These are phyloP conservation scores for Fennellomyces sp. DNA, from an alignment of 371 early-diverging fungal species.

Conservation along the genomic window DNA sequence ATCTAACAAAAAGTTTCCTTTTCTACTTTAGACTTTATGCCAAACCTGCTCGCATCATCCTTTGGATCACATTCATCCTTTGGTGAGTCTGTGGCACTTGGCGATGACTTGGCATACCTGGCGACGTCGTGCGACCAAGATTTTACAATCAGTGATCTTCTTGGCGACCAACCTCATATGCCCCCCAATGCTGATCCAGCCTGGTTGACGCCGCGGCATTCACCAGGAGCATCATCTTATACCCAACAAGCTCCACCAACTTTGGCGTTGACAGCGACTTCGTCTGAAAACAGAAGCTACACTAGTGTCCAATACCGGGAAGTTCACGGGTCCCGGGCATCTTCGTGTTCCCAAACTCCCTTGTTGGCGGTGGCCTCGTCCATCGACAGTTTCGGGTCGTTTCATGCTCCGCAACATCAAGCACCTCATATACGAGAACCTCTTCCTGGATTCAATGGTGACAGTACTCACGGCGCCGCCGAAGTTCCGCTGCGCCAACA, in stretches of 20 bases:
- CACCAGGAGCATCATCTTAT: neutral
- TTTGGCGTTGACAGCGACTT: neutral
- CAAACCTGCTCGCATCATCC: neutral
- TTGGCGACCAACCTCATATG: neutral
- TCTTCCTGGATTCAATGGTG: neutral
- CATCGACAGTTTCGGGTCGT: conserved; percentile 2
- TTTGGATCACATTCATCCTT: neutral
- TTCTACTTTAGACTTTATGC: neutral
- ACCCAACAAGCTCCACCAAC: neutral
- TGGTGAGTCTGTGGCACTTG: neutral
- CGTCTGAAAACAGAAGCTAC: conserved; percentile 5
- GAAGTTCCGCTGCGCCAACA: neutral
- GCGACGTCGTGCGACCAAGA: neutral
- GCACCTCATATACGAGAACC: neutral
- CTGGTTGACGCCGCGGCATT: neutral
- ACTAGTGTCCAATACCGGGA: neutral
- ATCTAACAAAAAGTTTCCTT: neutral
- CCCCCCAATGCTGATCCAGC: neutral
- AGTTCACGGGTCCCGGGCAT: neutral
- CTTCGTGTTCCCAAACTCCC: conserved; percentile 6
- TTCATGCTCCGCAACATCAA: neutral
- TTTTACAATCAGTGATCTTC: neutral
- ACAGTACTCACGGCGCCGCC: neutral
- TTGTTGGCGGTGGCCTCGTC: neutral
- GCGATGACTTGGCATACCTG: neutral